Base-by-base conservation (phyloP, 2,329 filamentous ascomycete species). In the Exophiala lecanii-corni region DNA sequence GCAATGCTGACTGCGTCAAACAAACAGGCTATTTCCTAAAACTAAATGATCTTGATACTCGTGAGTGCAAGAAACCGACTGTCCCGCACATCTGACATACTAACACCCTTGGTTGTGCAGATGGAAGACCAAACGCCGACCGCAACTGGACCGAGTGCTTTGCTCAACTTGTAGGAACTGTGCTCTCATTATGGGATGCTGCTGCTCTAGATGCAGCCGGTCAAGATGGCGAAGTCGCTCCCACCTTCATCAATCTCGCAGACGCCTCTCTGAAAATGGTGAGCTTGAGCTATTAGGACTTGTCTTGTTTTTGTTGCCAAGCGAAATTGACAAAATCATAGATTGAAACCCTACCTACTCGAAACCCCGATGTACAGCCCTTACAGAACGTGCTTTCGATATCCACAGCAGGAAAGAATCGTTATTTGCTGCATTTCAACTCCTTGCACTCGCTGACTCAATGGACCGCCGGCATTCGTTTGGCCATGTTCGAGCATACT, bases 241-340 rank as follows among this genome's bases (percentile, higher is more conserved):
- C 89, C 21, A 92, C 86, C 38, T 98, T 96, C 62, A 89, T 98
- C 64, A 98, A 98, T 60, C 69, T 98, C 47, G 94, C 92, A 5
- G 92, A 98, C 74, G 92, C 92, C 15, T 95, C 92, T 0, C 89
- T 98, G 57, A 95, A 94, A 66, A 96, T 97, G 89, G 92, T 96
- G 75, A 55, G 66, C 52, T 35, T 23, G 34, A 17, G n/a, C 7
- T 19, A 6, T 5, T n/a, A 12, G 5, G 6, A 7, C 18, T 3
- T 6, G 16, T 20, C 2, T 20, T 17, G n/a, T n/a, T n/a, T n/a
- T n/a, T n/a, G n/a, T n/a, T n/a, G n/a, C n/a, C n/a, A n/a, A 44
- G 40, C 17, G 38, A 49, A 60, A 50, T 64, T 53, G 41, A 41
- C 12, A 17, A 36, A 5, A 65, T 47, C 59, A 49, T 38, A 91